Evolutionary conservation across 768 basidiomycete genomes (phyloP), one percentile per base, ranked within the genome.

Genomic region (Termitomyces sp.): DNA sequence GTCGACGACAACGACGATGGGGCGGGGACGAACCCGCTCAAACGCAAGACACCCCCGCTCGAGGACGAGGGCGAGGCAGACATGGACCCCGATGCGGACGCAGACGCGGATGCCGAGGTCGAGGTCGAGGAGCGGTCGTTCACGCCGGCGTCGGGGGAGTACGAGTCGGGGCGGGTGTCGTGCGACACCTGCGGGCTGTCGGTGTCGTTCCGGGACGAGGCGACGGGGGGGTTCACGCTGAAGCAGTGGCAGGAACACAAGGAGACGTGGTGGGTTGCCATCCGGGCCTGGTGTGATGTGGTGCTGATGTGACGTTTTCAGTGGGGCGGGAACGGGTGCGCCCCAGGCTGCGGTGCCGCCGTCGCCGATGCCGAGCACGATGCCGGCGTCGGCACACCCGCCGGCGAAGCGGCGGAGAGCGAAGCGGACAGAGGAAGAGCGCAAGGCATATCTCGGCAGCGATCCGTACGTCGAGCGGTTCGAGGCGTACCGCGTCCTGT

Each of bases 391-490:
- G 7, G 32, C 42, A 2, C 73, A 57, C 68, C 2, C 79, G 3
- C 78, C 80, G 0, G 68, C 77, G 14, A 88, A 89, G 64, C 82
- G 86, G 19, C 81, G 88, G 4, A 79, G 88, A 10, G 85, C 88
- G 0, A 90, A 90, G 64, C 80, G 88, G 37, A 85, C 87, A 0
- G 89, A 91, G 59, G 86, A 88, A 39, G 87, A 89, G 57, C 83
- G 87, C 19, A 89, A 89, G 60, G 80, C 83, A 44, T 89, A 89
- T 58, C 77, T 81, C 16, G 79, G 83, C 46, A 74, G 79, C 0
- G 89, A 91, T 66, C 86, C 86, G 16, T 88, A 89, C 62, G 88
- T 91, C 41, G 86, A 83, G n/a, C 78, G 86, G 61, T 89, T 89
- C 66, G 88, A 91, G 70, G 82, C 89, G 0, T 90, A 90, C 66